phyloP scores from a whole-genome alignment of 2,329 filamentous ascomycete genomes.

The Penicillium sp. region DNA sequence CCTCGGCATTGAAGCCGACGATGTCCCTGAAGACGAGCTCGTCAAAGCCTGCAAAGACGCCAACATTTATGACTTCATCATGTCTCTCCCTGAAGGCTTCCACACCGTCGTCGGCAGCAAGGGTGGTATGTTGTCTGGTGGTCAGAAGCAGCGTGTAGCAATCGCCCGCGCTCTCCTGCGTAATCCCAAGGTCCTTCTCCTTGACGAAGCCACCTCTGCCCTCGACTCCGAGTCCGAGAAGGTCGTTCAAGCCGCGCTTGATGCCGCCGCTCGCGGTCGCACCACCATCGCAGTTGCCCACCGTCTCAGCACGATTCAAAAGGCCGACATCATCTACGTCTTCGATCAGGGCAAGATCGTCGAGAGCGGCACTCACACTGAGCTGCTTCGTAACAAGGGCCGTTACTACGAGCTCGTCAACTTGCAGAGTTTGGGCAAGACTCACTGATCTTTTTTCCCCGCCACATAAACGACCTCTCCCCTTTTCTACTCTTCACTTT shows the following conservation, averaged over 20 bases:
- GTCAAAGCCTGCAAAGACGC: conserved; percentile 80
- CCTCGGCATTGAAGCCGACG: conserved; percentile 66
- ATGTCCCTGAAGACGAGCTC: conserved; percentile 69
- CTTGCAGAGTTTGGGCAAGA: conserved; percentile 71
- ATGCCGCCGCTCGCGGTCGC: conserved; percentile 76
- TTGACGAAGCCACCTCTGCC: conserved; percentile 70
- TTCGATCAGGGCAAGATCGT: conserved; percentile 86
- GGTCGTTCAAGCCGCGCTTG: conserved; percentile 66
- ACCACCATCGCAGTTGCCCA: conserved; percentile 96
- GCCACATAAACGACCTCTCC: background rate
- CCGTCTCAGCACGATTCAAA: conserved; percentile 86
- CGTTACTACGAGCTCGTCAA: conserved; percentile 78
- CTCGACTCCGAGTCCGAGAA: conserved; percentile 52
- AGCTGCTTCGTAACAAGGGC: conserved; percentile 67
- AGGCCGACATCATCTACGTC: conserved; percentile 94
- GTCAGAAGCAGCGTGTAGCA: conserved; percentile 91
- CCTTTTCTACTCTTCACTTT: background rate
- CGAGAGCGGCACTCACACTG: conserved; percentile 76
- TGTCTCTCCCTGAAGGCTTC: conserved; percentile 81
- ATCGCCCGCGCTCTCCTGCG: conserved; percentile 88
- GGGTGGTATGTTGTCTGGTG: conserved; percentile 79
- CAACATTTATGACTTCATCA: conserved; percentile 90
- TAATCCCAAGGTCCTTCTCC: conserved; percentile 81
- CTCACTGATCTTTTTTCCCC: conserved; percentile 20
- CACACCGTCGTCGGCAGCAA: conserved; percentile 83